Conservation (phyloP, 345 rosid genomes). For the Noccaea bulbosa region DNA sequence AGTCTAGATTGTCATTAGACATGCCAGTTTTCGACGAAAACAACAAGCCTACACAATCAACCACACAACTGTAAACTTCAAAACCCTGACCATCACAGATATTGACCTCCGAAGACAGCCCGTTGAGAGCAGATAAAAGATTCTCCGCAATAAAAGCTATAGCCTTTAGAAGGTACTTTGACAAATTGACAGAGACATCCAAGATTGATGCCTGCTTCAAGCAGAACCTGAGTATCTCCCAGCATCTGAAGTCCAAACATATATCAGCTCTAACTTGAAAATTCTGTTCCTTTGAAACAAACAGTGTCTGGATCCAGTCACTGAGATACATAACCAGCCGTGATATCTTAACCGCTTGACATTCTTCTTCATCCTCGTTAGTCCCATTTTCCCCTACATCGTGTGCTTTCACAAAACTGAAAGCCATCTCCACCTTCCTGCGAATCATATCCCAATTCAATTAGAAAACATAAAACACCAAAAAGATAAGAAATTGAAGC, state of each 20-base stretch:
- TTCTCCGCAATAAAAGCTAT: constrained; percentile 51
- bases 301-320: constrained; percentile 75
- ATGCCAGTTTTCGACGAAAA: constrained; percentile 61
- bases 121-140: constrained; percentile 45
- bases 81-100: constrained; percentile 49
- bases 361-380: constrained; percentile 53
- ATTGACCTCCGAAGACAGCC: constrained; percentile 32
- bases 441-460: constrained; percentile 33
- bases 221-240: constrained; percentile 78
- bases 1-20: constrained; percentile 67
- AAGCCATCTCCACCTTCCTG: constrained; percentile 84
- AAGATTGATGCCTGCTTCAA: constrained; percentile 61
- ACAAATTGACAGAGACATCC: constrained; percentile 60
- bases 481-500: not conserved
- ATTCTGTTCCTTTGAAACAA: constrained; percentile 57
- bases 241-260: constrained; percentile 74
- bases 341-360: constrained; percentile 63
- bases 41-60: constrained; percentile 64
- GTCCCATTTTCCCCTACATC: constrained; percentile 33
- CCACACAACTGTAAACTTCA: constrained; percentile 51
- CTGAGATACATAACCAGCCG: constrained; percentile 65
- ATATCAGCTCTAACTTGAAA: constrained; percentile 36
- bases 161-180: constrained; percentile 62
- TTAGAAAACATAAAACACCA: not conserved
- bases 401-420: constrained; percentile 46